A percentile compares a stretch with the other conserved stretches of the same genome.
These are phyloP conservation scores for Halophytophthora polymorphica DNA, from an alignment of 352 stramenopile genomes.

Conservation along the genomic window DNA sequence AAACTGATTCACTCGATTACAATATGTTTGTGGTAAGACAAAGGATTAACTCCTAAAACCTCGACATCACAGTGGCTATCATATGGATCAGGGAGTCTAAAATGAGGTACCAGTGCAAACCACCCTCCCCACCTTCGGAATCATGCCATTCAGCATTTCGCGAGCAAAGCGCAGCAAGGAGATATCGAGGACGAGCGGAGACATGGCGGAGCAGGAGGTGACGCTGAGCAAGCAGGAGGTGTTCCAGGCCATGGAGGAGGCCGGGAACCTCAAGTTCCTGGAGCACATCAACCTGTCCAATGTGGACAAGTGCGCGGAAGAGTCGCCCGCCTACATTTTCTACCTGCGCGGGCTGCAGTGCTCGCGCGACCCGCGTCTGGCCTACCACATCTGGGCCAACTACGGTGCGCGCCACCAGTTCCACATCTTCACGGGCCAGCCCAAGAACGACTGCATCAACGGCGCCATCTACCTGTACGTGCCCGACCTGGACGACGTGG, in stretches of 20 bases:
- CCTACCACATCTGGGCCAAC: slow-evolving; percentile 74
- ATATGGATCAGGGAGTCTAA: no score
- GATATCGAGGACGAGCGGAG: background rate
- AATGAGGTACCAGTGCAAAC: background rate
- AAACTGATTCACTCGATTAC: no score
- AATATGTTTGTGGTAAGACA: no score
- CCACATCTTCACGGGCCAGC: slow-evolving; percentile 63
- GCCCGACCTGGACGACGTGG: slow-evolving; percentile 49
- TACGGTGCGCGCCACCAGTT: slow-evolving; percentile 65
- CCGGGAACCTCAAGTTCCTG: slow-evolving; percentile 65
- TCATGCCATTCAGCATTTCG: slow-evolving; percentile 4
- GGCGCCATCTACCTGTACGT: slow-evolving; percentile 62
- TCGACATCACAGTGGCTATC: no score
- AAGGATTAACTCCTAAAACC: no score
- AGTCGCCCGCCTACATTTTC: slow-evolving; percentile 46
- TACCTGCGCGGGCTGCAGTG: slow-evolving; percentile 65
- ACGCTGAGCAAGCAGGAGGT: slow-evolving; percentile 48
- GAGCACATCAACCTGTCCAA: slow-evolving; percentile 75
- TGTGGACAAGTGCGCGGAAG: slow-evolving; percentile 46
- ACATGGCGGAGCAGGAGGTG: slow-evolving; percentile 30
- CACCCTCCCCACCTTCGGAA: background rate
- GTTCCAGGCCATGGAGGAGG: slow-evolving; percentile 44
- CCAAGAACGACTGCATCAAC: slow-evolving; percentile 55
- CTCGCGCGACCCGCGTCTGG: slow-evolving; percentile 56
- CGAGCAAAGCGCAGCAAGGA: background rate